These are phyloP conservation scores for Vitis hybrid DNA, from an alignment of 177 flowering plant genomes.

Conservation along the genomic window DNA sequence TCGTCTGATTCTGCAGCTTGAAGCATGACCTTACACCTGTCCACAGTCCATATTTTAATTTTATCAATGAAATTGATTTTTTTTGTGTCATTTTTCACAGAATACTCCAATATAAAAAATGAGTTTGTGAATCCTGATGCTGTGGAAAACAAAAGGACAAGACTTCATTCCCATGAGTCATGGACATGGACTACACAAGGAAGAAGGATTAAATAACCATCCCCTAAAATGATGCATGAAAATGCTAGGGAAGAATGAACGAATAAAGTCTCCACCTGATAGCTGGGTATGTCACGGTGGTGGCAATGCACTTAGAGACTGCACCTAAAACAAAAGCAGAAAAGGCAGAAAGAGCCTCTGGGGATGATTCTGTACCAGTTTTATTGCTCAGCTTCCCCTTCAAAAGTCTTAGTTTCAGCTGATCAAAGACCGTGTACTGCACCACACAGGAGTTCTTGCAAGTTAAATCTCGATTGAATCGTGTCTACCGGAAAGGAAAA, in stretches of 20 bases:
- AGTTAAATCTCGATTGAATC: neutral
- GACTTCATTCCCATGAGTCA: no score
- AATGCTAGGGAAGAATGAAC: neutral
- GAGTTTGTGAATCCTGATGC: neutral
- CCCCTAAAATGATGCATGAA: neutral
- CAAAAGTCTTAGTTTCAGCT: slow-evolving; percentile 62
- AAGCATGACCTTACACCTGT: slow-evolving; percentile 83
- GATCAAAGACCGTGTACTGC: slow-evolving; percentile 92
- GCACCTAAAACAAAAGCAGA: slow-evolving; percentile 78
- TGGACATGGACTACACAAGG: neutral
- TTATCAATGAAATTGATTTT: neutral
- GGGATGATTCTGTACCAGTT: slow-evolving; percentile 38
- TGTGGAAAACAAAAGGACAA: no score
- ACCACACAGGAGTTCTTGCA: slow-evolving; percentile 10
- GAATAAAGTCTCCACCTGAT: slow-evolving; percentile 47
- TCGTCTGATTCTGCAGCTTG: slow-evolving; percentile 73
- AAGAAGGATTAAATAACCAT: slow-evolving; percentile 1
- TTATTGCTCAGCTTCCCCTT: slow-evolving; percentile 23
- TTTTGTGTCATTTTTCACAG: neutral
- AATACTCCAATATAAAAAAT: neutral
- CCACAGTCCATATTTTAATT: slow-evolving; percentile 6
- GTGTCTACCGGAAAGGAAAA: neutral
- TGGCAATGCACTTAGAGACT: slow-evolving; percentile 74
- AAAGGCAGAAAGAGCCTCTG: slow-evolving; percentile 67
- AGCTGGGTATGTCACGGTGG: slow-evolving; percentile 75